Evolutionary conservation across 2,329 filamentous ascomycete genomes (phyloP).

Genomic region (Penicillium sclerotiorum): DNA sequence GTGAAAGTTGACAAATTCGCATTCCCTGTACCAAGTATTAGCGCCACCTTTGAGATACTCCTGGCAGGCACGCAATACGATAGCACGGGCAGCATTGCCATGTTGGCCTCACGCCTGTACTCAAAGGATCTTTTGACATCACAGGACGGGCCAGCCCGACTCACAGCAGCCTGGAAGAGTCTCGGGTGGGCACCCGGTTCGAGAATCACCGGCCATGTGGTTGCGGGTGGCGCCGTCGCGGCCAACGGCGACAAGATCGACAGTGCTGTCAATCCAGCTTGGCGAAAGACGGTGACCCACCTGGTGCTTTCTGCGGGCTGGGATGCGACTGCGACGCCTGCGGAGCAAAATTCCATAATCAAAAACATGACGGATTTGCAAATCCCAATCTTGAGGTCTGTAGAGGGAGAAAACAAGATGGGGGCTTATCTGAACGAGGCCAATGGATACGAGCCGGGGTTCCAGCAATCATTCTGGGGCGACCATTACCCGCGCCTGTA

Average conservation of each 20-base stretch:
- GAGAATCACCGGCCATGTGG: conserved; percentile 31
- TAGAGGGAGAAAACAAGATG: conserved; percentile 24
- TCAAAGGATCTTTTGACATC: conserved; percentile 34
- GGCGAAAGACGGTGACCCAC: conserved; percentile 47
- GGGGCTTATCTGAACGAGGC: conserved; percentile 45
- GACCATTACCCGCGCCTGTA: conserved; percentile 31
- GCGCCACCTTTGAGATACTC: conserved; percentile 17
- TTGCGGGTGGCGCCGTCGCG: conserved; percentile 42
- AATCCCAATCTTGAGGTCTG: conserved; percentile 22
- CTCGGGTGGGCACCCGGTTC: conserved; percentile 23
- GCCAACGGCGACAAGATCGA: conserved; percentile 43
- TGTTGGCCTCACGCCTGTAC: conserved; percentile 38
- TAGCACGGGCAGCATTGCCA: conserved; percentile 21
- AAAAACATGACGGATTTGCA: conserved; percentile 37
- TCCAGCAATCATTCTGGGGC: conserved; percentile 46
- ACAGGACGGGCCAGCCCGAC: conserved; percentile 12
- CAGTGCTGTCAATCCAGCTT: conserved; percentile 44
- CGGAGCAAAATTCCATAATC: conserved; percentile 38
- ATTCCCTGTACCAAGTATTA: conserved; percentile 23
- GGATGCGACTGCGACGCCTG: conserved; percentile 27
- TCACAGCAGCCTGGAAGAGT: conserved; percentile 17
- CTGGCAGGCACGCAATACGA: conserved; percentile 24
- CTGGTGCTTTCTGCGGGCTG: conserved; percentile 32
- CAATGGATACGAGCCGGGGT: conserved; percentile 43
- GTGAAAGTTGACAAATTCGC: conserved; percentile 20